Evolutionary conservation across 169 alveolate species (phyloP), one percentile per base, ranked within the genome.

Genomic region (Ichthyophthirius multifiliis): DNA sequence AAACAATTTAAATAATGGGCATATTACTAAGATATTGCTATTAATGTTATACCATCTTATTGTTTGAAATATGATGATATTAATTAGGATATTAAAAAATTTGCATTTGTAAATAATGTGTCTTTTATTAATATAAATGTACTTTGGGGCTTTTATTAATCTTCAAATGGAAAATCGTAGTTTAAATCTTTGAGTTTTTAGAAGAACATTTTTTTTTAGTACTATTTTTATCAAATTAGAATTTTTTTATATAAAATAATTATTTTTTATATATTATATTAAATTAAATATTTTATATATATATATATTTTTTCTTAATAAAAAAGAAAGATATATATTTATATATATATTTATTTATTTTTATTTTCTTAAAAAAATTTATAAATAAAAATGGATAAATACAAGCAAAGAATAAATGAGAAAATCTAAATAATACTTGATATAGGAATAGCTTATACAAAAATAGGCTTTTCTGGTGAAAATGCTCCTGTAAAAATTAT

Each of bases 381-480:
- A n/a, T n/a, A n/a, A n/a, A n/a, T n/a, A 6, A 4, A 10, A 27
- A 55, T 55, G 71, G 71, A 55, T 55, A 55, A 55, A n/a, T 55
- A 18, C 15, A 55, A 39, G 39, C 23, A 27, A 27, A 55, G 71
- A 23, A 27, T 39, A 27, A 55, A 55, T 39, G 71, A 55, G 12
- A 55, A 55, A 27, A 55, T 34, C 16, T 43, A 62, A 16, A 37
- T 67, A 23, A 39, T 67, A 13, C 41, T 67, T 37, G 77, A 67
- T 41, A 67, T 67, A 6, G 77, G 77, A 35, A 39, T 67, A 3
- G 77, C 77, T 20, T 67, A 67, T 39, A 67, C 77, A 15, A 67
- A 67, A 41, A 67, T 67, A 67, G 77, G 77, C 1, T 67, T 37
- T 18, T 15, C 62, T 6, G 77, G 77, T 3, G 46, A 67, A 16